These are phyloP conservation scores for Thraustochytrium striatum DNA, from an alignment of 352 stramenopile genomes.

Conservation along the genomic window DNA sequence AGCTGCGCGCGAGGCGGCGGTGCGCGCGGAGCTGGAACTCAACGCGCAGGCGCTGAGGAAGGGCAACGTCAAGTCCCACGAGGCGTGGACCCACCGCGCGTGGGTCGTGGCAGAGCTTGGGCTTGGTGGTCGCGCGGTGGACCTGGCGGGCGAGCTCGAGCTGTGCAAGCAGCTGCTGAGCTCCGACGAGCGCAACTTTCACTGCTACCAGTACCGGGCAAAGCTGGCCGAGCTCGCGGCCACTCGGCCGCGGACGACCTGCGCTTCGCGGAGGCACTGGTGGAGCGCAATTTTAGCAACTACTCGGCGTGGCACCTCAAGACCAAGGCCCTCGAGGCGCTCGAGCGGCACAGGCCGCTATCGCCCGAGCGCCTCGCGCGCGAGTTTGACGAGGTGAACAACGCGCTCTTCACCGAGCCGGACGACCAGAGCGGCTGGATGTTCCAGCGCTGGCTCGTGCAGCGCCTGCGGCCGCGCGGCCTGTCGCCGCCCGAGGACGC, in stretches of 20 bases:
- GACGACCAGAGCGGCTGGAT: slow-evolving; percentile 98
- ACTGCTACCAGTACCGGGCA: slow-evolving; percentile 97
- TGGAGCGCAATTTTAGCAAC: slow-evolving; percentile 97
- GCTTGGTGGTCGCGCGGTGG: slow-evolving; percentile 4
- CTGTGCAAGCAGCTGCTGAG: slow-evolving; percentile 67
- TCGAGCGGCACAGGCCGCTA: slow-evolving; percentile 16
- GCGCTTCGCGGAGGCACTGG: slow-evolving; percentile 88
- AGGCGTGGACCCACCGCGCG: slow-evolving; percentile 28
- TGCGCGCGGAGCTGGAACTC: slow-evolving; percentile 7
- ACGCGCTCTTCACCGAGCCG: slow-evolving; percentile 96
- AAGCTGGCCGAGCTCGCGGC: slow-evolving; percentile 59
- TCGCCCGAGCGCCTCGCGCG: slow-evolving; percentile 55
- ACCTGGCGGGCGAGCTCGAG: slow-evolving; percentile 61
- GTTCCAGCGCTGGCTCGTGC: slow-evolving; percentile 68
- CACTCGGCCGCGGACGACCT: slow-evolving; percentile 66
- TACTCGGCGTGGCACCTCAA: slow-evolving; percentile 86
- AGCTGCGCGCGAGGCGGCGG: neutral
- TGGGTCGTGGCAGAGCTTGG: slow-evolving; percentile 20
- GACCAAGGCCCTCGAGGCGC: neutral
- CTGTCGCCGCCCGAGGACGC: neutral
- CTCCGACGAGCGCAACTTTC: slow-evolving; percentile 96
- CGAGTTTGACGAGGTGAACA: slow-evolving; percentile 77
- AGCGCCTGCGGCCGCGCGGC: neutral
- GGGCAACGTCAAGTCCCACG: slow-evolving; percentile 39
- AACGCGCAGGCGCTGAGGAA: slow-evolving; percentile 23